phyloP scores from a whole-genome alignment of 805 yeast genomes.

The Phaffomyces opuntiae region DNA sequence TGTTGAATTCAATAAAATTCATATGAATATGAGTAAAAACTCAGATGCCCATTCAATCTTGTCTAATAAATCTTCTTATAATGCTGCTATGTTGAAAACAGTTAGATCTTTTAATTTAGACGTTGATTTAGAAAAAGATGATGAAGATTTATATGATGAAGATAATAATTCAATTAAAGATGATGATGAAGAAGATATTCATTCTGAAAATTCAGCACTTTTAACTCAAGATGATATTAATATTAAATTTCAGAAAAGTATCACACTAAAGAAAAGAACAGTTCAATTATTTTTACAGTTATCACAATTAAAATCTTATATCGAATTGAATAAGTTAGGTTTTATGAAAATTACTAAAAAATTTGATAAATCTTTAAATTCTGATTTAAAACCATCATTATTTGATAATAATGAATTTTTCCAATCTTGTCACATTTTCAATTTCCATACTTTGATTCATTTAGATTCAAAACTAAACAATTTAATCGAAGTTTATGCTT shows the following conservation, averaged over 20 bases:
- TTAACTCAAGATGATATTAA: constrained; percentile 43
- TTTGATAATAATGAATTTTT: constrained; percentile 40
- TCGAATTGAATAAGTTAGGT: constrained; percentile 81
- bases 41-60: constrained; percentile 18
- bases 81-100: constrained; percentile 16
- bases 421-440: constrained; percentile 48
- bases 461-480: constrained; percentile 50
- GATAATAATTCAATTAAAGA: constrained; percentile 23
- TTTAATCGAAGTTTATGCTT: constrained; percentile 48
- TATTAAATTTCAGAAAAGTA: constrained; percentile 42
- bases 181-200: constrained; percentile 33
- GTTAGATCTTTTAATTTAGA: constrained; percentile 17
- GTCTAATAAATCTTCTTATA: constrained; percentile 18
- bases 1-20: constrained; percentile 32
- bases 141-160: constrained; percentile 23
- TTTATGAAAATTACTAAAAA: constrained; percentile 83
- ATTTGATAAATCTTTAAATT: constrained; percentile 72
- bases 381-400: constrained; percentile 43
- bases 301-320: constrained; percentile 75
- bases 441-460: constrained; percentile 34
- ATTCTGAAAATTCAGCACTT: constrained; percentile 41
- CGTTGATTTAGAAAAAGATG: constrained; percentile 11
- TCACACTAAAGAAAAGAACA: constrained; percentile 63
- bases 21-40: constrained; percentile 18
- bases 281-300: constrained; percentile 60